These are phyloP conservation scores for Fraxinus nigra DNA, from an alignment of 305 asterid species.

Conservation along the genomic window DNA sequence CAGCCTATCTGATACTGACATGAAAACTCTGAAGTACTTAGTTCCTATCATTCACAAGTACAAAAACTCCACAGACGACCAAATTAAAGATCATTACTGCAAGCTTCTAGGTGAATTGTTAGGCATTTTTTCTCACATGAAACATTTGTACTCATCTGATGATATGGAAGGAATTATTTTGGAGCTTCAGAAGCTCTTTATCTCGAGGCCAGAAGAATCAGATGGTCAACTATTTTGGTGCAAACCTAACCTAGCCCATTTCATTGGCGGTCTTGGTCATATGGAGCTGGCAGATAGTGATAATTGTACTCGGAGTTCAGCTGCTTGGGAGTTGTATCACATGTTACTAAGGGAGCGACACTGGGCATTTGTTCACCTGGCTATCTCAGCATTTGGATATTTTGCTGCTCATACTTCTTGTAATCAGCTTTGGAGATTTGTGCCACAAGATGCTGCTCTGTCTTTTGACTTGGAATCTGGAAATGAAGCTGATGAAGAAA, in stretches of 20 bases:
- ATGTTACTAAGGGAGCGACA: constrained; percentile 74
- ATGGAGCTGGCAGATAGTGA: constrained; percentile 52
- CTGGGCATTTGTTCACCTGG: constrained; percentile 85
- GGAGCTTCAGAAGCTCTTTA: constrained; percentile 75
- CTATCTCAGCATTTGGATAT: constrained; percentile 71
- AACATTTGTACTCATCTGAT: constrained; percentile 60
- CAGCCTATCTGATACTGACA: constrained; percentile 72
- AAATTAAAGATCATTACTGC: constrained; percentile 43
- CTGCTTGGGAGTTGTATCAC: constrained; percentile 77
- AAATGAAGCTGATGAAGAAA: constrained; percentile 60
- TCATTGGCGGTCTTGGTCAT: constrained; percentile 85
- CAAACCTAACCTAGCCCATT: constrained; percentile 73
- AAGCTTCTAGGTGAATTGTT: constrained; percentile 70
- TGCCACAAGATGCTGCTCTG: constrained; percentile 89
- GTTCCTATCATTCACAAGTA: constrained; percentile 54
- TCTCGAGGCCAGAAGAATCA: constrained; percentile 45
- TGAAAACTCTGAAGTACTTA: constrained; percentile 70
- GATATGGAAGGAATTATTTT: constrained; percentile 73
- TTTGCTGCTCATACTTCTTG: constrained; percentile 82
- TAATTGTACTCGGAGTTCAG: constrained; percentile 52
- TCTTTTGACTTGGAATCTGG: constrained; percentile 74
- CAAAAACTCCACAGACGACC: constrained; percentile 44
- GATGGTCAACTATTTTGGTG: constrained; percentile 49
- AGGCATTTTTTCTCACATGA: constrained; percentile 62
- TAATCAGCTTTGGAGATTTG: constrained; percentile 82